phyloP scores from a whole-genome alignment of 164 flowering plant genomes.

The Magnolia changhungtana region DNA sequence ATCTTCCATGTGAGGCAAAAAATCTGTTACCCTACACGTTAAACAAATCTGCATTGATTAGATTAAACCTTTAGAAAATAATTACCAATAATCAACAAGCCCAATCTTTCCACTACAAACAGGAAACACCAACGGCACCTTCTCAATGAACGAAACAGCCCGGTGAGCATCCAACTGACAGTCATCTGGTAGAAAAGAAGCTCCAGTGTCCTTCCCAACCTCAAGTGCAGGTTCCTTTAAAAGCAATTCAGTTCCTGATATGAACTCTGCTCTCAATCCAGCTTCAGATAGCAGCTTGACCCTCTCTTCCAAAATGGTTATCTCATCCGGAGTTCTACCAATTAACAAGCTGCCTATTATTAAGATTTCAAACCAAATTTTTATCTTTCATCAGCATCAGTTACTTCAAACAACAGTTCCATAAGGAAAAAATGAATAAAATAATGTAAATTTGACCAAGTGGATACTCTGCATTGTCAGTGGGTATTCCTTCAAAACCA shows the following conservation, averaged over 20 bases:
- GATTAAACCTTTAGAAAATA: neutral
- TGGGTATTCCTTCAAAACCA: neutral
- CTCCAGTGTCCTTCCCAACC: slow-evolving; percentile 46
- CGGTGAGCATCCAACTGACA: slow-evolving; percentile 63
- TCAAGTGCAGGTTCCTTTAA: slow-evolving; percentile 53
- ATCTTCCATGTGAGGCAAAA: slow-evolving; percentile 65
- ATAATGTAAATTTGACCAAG: neutral
- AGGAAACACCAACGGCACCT: slow-evolving; percentile 35
- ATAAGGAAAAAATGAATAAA: neutral
- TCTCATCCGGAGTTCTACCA: slow-evolving; percentile 55
- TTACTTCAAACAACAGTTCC: neutral
- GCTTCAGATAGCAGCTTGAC: slow-evolving; percentile 51
- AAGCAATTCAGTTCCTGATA: slow-evolving; percentile 46
- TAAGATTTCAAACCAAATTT: slow-evolving; percentile 2
- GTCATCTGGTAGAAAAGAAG: slow-evolving; percentile 67
- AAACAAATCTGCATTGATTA: slow-evolving; percentile 5
- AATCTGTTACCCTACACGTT: slow-evolving; percentile 57
- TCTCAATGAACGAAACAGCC: slow-evolving; percentile 58
- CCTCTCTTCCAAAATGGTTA: slow-evolving; percentile 29
- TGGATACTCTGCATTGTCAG: neutral
- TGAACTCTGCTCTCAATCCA: slow-evolving; percentile 56
- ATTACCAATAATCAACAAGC: neutral
- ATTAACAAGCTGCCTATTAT: slow-evolving; percentile 67
- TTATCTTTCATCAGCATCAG: neutral
- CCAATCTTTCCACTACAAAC: neutral